Conservation (phyloP, 2,329 filamentous ascomycete genomes). For the Zymoseptoria crescenta region DNA sequence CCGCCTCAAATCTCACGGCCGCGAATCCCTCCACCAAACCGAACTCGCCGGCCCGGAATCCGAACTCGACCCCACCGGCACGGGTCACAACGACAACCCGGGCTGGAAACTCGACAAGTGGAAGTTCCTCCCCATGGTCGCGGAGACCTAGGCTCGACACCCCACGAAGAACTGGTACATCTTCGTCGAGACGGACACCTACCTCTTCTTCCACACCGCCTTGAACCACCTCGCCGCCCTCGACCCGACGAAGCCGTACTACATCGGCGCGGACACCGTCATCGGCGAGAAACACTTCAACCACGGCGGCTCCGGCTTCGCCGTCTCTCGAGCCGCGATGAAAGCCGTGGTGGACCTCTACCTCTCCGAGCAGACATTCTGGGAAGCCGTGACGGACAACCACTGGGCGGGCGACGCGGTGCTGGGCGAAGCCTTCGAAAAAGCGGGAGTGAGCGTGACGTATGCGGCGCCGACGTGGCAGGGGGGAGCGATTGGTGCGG, state of each 20-base stretch:
- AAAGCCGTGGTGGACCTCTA: slow-evolving; percentile 30
- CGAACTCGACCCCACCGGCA: background rate
- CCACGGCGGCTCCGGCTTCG: slow-evolving; percentile 35
- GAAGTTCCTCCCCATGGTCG: slow-evolving; percentile 45
- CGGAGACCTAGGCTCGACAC: slow-evolving; percentile 29
- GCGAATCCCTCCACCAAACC: slow-evolving; percentile 9
- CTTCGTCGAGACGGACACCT: slow-evolving; percentile 53
- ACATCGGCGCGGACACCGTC: slow-evolving; percentile 47
- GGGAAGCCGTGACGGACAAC: slow-evolving; percentile 16
- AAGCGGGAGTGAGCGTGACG: slow-evolving; percentile 13
- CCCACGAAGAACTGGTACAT: slow-evolving; percentile 49
- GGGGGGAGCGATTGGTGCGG: background rate
- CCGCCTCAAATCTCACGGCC: slow-evolving; percentile 12
- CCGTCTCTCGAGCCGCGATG: slow-evolving; percentile 37
- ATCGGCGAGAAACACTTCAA: slow-evolving; percentile 33
- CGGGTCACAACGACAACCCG: slow-evolving; percentile 10
- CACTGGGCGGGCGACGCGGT: slow-evolving; percentile 23
- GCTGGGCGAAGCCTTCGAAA: slow-evolving; percentile 17
- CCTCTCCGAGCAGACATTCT: slow-evolving; percentile 30
- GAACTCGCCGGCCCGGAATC: slow-evolving; percentile 17
- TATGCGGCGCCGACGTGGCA: slow-evolving; percentile 22
- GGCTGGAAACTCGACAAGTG: slow-evolving; percentile 37
- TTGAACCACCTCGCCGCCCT: slow-evolving; percentile 46
- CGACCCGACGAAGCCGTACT: slow-evolving; percentile 41
- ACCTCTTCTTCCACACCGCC: slow-evolving; percentile 46